Conservation (phyloP, 1,284 basidiomycete species). For the Phaffia rhodozyma region DNA sequence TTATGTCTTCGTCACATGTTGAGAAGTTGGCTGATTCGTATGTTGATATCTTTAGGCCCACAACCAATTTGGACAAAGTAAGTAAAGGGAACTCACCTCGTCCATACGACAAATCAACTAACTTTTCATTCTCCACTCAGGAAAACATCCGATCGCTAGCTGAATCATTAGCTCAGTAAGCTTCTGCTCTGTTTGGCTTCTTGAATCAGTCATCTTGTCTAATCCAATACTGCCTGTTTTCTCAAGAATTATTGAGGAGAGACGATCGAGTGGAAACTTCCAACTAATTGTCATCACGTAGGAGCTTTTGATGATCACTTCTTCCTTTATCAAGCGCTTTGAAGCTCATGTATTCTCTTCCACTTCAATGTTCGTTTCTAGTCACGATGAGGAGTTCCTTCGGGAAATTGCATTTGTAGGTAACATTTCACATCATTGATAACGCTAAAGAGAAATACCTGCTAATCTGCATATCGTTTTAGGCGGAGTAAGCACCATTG, state of each 20-base stretch:
- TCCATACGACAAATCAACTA: too few relatives aligned
- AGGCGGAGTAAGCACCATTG: conserved; percentile 8
- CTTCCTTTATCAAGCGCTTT: neutral
- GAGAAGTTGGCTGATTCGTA: neutral
- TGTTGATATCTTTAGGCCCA: conserved; percentile 44
- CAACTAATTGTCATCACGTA: conserved; percentile 92
- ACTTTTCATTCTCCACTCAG: conserved; percentile 29
- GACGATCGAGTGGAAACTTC: conserved; percentile 79
- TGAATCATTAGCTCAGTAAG: conserved; percentile 78
- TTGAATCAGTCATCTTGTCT: conserved; percentile 4
- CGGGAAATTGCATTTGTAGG: conserved; percentile 38
- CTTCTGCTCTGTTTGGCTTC: conserved; percentile 19
- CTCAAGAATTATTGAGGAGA: conserved; percentile 79
- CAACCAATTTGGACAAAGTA: conserved; percentile 91
- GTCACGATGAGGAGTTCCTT: conserved; percentile 81
- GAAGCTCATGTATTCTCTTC: neutral
- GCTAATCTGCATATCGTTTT: neutral
- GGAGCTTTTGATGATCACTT: neutral
- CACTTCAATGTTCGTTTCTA: neutral
- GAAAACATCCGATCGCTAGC: conserved; percentile 96
- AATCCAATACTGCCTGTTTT: conserved; percentile 12
- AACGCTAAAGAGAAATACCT: neutral
- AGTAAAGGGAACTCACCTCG: conserved; percentile 73
- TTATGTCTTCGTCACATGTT: neutral
- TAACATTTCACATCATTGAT: neutral